Evolutionary conservation across 2,329 filamentous ascomycete species (phyloP).

Genomic region (Rhynchosporium secalis): DNA sequence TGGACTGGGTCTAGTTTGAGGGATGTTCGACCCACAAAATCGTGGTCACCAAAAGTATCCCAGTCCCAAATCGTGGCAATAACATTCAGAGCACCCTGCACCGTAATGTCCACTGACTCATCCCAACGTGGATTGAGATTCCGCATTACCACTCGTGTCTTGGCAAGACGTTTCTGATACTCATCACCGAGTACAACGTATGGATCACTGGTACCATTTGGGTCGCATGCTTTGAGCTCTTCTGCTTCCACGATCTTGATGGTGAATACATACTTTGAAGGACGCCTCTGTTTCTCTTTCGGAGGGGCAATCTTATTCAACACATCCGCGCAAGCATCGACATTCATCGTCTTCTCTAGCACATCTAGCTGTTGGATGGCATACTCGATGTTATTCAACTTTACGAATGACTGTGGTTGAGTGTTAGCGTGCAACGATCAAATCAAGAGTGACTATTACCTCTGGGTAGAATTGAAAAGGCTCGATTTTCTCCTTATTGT

Average conservation of each 20-base stretch:
- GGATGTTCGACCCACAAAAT: slow-evolving; percentile 95
- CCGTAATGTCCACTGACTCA: slow-evolving; percentile 93
- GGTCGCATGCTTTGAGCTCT: slow-evolving; percentile 96
- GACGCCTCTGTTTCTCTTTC: slow-evolving; percentile 63
- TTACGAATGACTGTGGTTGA: slow-evolving; percentile 77
- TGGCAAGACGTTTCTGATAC: slow-evolving; percentile 93
- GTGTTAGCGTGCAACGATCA: slow-evolving; percentile 36
- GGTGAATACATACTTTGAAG: slow-evolving; percentile 93
- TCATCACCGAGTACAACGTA: slow-evolving; percentile 97
- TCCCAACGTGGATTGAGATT: slow-evolving; percentile 96
- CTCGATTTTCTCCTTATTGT: slow-evolving; percentile 86
- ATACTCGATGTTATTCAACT: slow-evolving; percentile 96
- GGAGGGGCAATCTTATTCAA: slow-evolving; percentile 73
- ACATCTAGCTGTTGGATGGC: slow-evolving; percentile 90
- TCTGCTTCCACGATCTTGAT: slow-evolving; percentile 98
- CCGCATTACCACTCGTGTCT: slow-evolving; percentile 87
- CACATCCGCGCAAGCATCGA: slow-evolving; percentile 83
- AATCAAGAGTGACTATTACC: slow-evolving; percentile 51
- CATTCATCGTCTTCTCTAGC: slow-evolving; percentile 85
- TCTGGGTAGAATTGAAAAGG: slow-evolving; percentile 96
- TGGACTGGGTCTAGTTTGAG: slow-evolving; percentile 97
- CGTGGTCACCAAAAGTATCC: slow-evolving; percentile 94
- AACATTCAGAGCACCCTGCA: slow-evolving; percentile 85
- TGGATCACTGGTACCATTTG: slow-evolving; percentile 90
- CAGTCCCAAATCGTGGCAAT: slow-evolving; percentile 99